Evolutionary conservation across 225 moss, liverwort and hornwort genomes (phyloP), one percentile per base, ranked within the genome.

Genomic region (Marchantia polymorpha): DNA sequence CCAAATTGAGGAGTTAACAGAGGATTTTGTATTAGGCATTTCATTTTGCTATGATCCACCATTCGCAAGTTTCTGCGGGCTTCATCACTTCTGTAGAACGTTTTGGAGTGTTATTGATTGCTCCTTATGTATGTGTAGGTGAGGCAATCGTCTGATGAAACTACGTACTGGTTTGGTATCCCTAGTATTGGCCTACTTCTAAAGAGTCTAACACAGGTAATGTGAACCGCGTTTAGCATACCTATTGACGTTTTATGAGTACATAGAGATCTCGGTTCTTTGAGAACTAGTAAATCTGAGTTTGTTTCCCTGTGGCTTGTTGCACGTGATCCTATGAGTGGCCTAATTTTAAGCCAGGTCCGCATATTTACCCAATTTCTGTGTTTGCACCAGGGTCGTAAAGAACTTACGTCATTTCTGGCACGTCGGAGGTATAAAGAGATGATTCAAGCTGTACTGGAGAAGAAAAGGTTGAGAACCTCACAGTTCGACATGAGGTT

Each of bases 401-500:
- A 95, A 83, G 97, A 99, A 78, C 87, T 99, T 13, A 74, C 84
- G 20, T 95, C 94, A 10, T 90, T 93, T 80, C 48, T 99, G 77
- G 82, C 88, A 2, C 86, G 89, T 78, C 90, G 90, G 70, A 93
- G 90, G 52, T 95, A 95, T 61, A 88, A 89, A 83, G 97, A 99
- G 80, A 91, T 99, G 79, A 52, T 92, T 69, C 97, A 93, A 88
- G 85, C 88, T 69, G 89, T 86, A 55, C 86, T 99, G 61, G 97
- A 99, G 82, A 87, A 91, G 82, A 89, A 88, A 58, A 88, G 84
- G 71, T 79, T 99, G 80, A 87, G 92, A 22, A 89, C 87, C 56
- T 99, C 97, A 0, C 81, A 95, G 83, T 92, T 99, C 59, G 92
- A 93, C 49, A 91, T 93, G 90, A 90, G 94, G 26, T 99, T 99